A percentile compares a stretch with the other conserved stretches of the same genome.
Conservation (phyloP, 768 basidiomycete genomes). For the Leccinum incarnatum region DNA sequence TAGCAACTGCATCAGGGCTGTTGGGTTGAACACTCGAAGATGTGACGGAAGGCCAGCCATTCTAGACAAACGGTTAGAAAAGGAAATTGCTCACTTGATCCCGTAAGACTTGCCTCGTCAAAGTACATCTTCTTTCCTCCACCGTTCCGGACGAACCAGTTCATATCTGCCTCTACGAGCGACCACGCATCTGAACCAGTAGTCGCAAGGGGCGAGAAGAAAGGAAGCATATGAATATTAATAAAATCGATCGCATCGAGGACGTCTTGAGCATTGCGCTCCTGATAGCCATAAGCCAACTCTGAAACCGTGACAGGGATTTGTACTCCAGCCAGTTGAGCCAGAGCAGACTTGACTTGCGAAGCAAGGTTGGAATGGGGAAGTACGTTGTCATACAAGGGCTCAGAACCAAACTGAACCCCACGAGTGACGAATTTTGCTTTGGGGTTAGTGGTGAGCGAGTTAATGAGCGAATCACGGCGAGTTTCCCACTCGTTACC, state of each 20-base stretch:
- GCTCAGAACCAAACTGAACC: slow-evolving; percentile 72
- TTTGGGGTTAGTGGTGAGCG: slow-evolving; percentile 56
- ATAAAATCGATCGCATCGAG: slow-evolving; percentile 61
- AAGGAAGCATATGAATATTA: slow-evolving; percentile 70
- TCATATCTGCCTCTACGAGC: slow-evolving; percentile 52
- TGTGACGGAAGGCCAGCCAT: slow-evolving; percentile 74
- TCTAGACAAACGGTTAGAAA: slow-evolving; percentile 38
- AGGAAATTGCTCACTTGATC: background rate
- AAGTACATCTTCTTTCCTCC: slow-evolving; percentile 74
- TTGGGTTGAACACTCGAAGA: slow-evolving; percentile 64
- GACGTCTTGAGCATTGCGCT: slow-evolving; percentile 47
- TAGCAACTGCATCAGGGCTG: slow-evolving; percentile 56
- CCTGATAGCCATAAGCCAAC: slow-evolving; percentile 59
- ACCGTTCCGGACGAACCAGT: slow-evolving; percentile 67
- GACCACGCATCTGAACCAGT: slow-evolving; percentile 62
- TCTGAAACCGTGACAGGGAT: slow-evolving; percentile 72
- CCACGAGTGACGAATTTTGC: slow-evolving; percentile 64
- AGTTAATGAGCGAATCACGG: slow-evolving; percentile 48
- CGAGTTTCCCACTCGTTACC: slow-evolving; percentile 50
- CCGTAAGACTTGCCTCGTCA: slow-evolving; percentile 48
- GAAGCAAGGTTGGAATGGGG: slow-evolving; percentile 44
- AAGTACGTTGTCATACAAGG: slow-evolving; percentile 59
- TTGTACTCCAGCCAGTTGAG: slow-evolving; percentile 46
- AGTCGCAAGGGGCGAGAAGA: slow-evolving; percentile 42
- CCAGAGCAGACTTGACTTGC: slow-evolving; percentile 50